Conservation (phyloP, 2,329 filamentous ascomycete species). For the Saccharata proteae region DNA sequence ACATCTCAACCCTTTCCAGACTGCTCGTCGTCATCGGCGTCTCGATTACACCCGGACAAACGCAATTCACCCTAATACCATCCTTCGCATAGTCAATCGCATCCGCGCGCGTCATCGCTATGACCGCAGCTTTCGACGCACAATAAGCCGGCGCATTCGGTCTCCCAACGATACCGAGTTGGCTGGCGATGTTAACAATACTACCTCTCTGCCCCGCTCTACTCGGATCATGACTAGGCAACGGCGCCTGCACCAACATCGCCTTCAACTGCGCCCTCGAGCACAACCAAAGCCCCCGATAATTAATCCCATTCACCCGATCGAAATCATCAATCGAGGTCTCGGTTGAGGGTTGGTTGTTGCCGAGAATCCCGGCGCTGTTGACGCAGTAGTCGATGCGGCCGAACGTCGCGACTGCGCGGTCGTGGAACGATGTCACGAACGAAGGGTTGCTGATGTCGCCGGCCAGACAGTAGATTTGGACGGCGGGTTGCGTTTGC, state of each 20-base stretch:
- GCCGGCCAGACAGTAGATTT: constrained; percentile 27
- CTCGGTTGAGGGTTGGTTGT: constrained; percentile 32
- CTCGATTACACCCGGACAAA: constrained; percentile 41
- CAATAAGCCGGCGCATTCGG: constrained; percentile 36
- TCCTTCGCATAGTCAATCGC: constrained; percentile 42
- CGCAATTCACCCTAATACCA: constrained; percentile 45
- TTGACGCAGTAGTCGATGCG: constrained; percentile 46
- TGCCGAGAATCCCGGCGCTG: constrained; percentile 41
- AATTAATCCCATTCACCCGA: constrained; percentile 43
- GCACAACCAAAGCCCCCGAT: constrained; percentile 46
- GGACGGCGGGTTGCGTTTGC: constrained; percentile 20
- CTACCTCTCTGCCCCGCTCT: constrained; percentile 23
- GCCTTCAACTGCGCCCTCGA: constrained; percentile 38
- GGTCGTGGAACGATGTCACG: constrained; percentile 25
- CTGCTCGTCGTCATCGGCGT: constrained; percentile 26
- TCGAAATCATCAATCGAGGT: constrained; percentile 40
- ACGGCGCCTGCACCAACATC: constrained; percentile 40
- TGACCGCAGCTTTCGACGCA: constrained; percentile 46
- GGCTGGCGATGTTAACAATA: constrained; percentile 45
- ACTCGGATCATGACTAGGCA: constrained; percentile 37
- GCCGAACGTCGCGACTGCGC: constrained; percentile 24
- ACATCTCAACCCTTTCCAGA: constrained; percentile 18
- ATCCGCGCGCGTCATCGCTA: constrained; percentile 45
- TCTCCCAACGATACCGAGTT: constrained; percentile 33
- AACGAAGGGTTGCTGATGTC: constrained; percentile 39